Conservation (phyloP, 768 basidiomycete genomes). For the Lactifluus rugatus region DNA sequence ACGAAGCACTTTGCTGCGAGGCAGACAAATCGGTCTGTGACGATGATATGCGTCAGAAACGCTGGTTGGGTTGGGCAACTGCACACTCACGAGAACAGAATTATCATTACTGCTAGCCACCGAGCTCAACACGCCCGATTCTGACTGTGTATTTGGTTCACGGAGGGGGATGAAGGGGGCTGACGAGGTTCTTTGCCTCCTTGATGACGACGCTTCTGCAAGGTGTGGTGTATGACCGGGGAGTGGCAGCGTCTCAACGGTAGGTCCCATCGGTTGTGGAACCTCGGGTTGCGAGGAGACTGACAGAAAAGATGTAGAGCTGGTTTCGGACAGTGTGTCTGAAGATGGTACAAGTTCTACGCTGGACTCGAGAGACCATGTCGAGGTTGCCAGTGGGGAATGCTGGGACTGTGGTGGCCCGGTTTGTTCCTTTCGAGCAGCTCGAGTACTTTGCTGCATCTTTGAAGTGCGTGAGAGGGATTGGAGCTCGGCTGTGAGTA, state of each 20-base stretch:
- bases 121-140: conserved; percentile 20
- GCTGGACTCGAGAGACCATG: conserved; percentile 29
- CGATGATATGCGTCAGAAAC: background rate
- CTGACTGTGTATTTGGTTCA: conserved; percentile 11
- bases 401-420: background rate
- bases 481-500: conserved; percentile 48
- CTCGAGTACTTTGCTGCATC: conserved; percentile 11
- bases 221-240: conserved; percentile 8
- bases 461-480: conserved; percentile 31
- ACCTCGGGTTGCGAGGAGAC: conserved; percentile 33
- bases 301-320: conserved; percentile 34
- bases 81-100: conserved; percentile 7
- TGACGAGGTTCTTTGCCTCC: background rate
- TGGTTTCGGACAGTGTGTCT: conserved; percentile 37
- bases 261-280: conserved; percentile 31
- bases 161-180: background rate
- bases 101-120: conserved; percentile 17
- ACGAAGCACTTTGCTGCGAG: conserved; percentile 19
- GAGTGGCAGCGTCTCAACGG: conserved; percentile 28
- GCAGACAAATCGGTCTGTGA: conserved; percentile 12
- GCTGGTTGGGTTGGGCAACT: background rate
- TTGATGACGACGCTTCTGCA: conserved; percentile 16
- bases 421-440: conserved; percentile 9
- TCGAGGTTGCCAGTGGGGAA: conserved; percentile 12
- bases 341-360: conserved; percentile 27